A percentile compares a stretch with the other conserved stretches of the same genome.
These are phyloP conservation scores for Kuraishia piskuri DNA, from an alignment of 805 yeast genomes.

Conservation along the genomic window DNA sequence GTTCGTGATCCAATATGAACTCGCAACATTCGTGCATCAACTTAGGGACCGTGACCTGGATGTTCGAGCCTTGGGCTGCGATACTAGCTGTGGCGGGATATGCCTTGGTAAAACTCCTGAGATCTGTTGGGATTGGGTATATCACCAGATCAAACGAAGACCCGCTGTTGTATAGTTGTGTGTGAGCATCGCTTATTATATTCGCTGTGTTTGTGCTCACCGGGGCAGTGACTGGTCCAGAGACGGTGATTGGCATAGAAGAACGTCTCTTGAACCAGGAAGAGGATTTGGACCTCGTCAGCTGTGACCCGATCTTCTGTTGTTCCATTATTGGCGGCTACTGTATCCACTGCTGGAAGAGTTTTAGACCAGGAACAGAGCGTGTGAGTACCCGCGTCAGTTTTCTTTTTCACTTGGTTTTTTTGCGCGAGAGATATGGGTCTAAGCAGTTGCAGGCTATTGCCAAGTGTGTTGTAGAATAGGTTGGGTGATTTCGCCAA, in stretches of 20 bases:
- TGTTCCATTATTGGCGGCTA: background rate
- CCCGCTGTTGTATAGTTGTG: background rate
- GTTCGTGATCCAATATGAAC: constrained; percentile 14
- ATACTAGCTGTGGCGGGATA: background rate
- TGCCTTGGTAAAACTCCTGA: background rate
- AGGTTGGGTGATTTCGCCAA: too few species aligned
- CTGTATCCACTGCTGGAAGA: too few species aligned
- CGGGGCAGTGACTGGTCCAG: background rate
- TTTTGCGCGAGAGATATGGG: too few species aligned
- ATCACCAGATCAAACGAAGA: background rate
- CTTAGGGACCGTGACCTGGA: constrained; percentile 17
- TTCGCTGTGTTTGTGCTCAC: background rate
- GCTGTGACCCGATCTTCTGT: background rate
- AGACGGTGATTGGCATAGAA: background rate
- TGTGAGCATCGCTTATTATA: background rate
- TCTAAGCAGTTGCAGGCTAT: too few species aligned
- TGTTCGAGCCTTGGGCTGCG: background rate
- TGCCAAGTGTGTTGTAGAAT: too few species aligned
- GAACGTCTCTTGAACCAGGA: background rate
- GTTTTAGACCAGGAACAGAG: too few species aligned
- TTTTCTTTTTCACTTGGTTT: too few species aligned
- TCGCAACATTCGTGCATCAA: constrained; percentile 23
- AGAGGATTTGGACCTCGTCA: background rate
- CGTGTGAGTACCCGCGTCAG: too few species aligned
- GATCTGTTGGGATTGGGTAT: background rate